Conservation (phyloP, 2,329 filamentous ascomycete genomes). For the Arthrobotrys sphaeroides region DNA sequence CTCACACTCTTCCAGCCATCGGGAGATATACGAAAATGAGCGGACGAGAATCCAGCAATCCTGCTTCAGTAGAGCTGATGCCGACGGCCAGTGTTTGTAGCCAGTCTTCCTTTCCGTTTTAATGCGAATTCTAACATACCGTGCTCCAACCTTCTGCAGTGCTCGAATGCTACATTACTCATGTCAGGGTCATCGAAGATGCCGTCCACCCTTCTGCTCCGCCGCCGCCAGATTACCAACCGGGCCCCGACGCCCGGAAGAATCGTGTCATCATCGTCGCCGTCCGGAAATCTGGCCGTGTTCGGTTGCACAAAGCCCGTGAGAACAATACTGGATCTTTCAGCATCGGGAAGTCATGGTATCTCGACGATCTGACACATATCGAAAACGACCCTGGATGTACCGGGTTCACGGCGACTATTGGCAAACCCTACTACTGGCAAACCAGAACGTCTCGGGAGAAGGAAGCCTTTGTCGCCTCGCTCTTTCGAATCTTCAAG, state of each 20-base stretch:
- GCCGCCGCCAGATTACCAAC: constrained; percentile 78
- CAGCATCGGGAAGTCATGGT: constrained; percentile 98
- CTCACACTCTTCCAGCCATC: constrained; percentile 53
- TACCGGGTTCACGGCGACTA: constrained; percentile 84
- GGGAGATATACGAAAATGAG: constrained; percentile 89
- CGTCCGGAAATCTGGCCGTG: constrained; percentile 88
- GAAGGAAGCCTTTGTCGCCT: constrained; percentile 98
- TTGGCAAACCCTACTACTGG: constrained; percentile 98
- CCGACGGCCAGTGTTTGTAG: constrained; percentile 81
- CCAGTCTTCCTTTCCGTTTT: constrained; percentile 27
- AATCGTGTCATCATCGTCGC: constrained; percentile 90
- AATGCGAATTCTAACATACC: background rate
- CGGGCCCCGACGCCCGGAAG: constrained; percentile 78
- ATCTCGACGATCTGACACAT: constrained; percentile 83
- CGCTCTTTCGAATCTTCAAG: constrained; percentile 91
- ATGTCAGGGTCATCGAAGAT: constrained; percentile 91
- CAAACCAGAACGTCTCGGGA: constrained; percentile 91
- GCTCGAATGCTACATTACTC: constrained; percentile 95
- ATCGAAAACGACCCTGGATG: constrained; percentile 85
- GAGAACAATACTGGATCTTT: constrained; percentile 94
- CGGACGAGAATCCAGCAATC: constrained; percentile 93
- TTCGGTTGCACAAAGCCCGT: constrained; percentile 95
- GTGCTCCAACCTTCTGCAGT: constrained; percentile 64
- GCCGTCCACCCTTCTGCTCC: constrained; percentile 82
- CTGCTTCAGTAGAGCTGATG: constrained; percentile 90